Base-by-base conservation (phyloP, 768 basidiomycete genomes). In the Russula griseocarnosa region DNA sequence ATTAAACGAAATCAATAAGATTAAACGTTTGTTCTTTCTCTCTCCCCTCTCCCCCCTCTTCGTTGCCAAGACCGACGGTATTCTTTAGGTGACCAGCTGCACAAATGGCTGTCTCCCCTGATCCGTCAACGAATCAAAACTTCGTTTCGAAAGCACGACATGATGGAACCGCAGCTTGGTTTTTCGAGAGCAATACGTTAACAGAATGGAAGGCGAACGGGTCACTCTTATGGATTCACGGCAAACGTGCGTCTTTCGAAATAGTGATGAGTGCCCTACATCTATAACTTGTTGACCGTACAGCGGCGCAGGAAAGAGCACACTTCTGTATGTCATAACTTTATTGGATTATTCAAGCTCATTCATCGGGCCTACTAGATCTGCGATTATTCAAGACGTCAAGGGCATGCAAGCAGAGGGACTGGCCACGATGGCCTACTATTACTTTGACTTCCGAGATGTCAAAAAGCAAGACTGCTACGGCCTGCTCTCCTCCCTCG, bases 391-490 rank as follows among this genome's bases (percentile, higher is more conserved):
- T 20, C n/a, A 62, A 5, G 54, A 62, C 6, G 13, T 62, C 9
- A 9, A 22, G 0, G 7, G 24, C 26, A 32, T 32, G 24, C 46
- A 36, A 6, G 36, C 22, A 20, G 46, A 24, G 0, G 60, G 60
- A 26, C 16, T 61, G 24, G 60, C 60, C 1, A 34, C 42, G 10
- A 44, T 61, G 42, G 61, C 34, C 1, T 62, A 62, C 20, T 56
- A 55, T 44, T 61, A 61, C 11, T 61, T 51, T 22, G 60, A 61
- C 24, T 61, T 61, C 34, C 26, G 60, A 5, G 60, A 61, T 16
- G 18, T 3, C 30, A 16, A 36, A 5, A 61, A 61, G 18, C 60
- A 61, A 30, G 20, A 61, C 14, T 42, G n/a, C 24, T 42, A 44
- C 11, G 60, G 60, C n/a, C 20, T 61, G 0, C 28, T 61, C 20